phyloP scores from a whole-genome alignment of 176 grass and related monocot species.

The Paspalum notatum region DNA sequence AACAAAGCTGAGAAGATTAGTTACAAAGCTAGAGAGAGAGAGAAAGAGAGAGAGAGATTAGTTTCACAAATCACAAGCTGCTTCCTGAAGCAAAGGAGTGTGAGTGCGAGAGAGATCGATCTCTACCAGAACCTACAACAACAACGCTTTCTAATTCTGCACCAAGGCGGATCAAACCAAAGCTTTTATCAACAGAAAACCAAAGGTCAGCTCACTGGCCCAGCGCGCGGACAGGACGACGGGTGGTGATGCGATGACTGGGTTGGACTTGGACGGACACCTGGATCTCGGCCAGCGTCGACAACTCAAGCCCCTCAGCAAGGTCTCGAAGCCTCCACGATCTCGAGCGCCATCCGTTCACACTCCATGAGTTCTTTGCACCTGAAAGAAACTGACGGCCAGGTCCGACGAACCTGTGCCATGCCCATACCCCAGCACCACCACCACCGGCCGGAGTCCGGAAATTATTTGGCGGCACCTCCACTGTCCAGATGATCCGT shows the following conservation, averaged over 20 bases:
- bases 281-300: slow-evolving; percentile 14
- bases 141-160: slow-evolving; percentile 36
- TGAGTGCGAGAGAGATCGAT: too few relatives aligned
- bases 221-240: slow-evolving; percentile 10
- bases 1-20: too few relatives aligned
- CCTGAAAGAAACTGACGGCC: too few relatives aligned
- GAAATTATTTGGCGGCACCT: too few relatives aligned
- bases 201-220: slow-evolving; percentile 33
- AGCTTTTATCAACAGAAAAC: slow-evolving; percentile 37
- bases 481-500: too few relatives aligned
- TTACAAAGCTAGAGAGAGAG: too few relatives aligned
- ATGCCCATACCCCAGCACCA: too few relatives aligned
- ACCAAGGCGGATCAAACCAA: slow-evolving; percentile 19
- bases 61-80: too few relatives aligned
- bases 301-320: slow-evolving; percentile 20
- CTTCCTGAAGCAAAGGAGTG: too few relatives aligned
- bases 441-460: too few relatives aligned
- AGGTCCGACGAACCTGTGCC: too few relatives aligned
- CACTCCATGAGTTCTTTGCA: background rate
- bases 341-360: background rate
- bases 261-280: background rate
- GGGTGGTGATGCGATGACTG: background rate
- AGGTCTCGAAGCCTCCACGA: background rate
- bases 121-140: slow-evolving; percentile 8
- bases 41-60: too few relatives aligned